A percentile compares a stretch with the other conserved stretches of the same genome.
phyloP scores from a whole-genome alignment of 768 basidiomycete species.

The Xanthoconium stramineum region DNA sequence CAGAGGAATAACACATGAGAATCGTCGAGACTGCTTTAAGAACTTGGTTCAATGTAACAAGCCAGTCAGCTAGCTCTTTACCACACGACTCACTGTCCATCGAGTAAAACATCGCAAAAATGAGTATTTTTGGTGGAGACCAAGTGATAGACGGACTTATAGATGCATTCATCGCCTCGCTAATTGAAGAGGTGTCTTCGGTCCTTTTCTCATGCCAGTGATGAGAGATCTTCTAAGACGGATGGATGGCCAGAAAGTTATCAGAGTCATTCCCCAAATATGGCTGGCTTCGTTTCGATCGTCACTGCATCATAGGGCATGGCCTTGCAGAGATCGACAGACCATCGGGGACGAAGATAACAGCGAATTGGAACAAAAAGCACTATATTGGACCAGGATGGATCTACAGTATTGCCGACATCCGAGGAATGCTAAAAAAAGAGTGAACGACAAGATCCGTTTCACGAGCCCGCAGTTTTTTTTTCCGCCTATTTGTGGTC shows the following conservation, averaged over 20 bases:
- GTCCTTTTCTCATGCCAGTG: background rate
- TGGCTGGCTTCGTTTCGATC: background rate
- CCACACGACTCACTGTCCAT: no score
- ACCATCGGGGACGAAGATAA: background rate
- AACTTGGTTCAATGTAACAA: background rate
- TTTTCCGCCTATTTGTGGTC: background rate
- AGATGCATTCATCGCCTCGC: background rate
- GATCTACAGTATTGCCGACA: background rate
- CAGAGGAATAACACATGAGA: background rate
- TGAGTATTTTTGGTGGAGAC: no score
- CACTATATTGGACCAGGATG: constrained; percentile 4
- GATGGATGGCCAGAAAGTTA: background rate
- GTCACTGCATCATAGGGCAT: background rate
- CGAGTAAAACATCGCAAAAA: no score
- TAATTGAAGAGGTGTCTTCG: background rate
- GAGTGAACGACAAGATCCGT: background rate
- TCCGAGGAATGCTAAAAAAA: constrained; percentile 1
- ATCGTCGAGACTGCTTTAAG: background rate
- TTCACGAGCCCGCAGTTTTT: constrained; percentile 10
- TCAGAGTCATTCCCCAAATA: background rate
- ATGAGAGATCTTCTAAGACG: background rate
- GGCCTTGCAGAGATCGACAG: constrained; percentile 14
- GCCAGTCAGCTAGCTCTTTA: no score
- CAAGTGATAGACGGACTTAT: no score
- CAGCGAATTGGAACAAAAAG: background rate